A percentile compares a stretch with the other conserved stretches of the same genome.
phyloP scores from a whole-genome alignment of 768 basidiomycete species.

The Lyophyllum atratum region DNA sequence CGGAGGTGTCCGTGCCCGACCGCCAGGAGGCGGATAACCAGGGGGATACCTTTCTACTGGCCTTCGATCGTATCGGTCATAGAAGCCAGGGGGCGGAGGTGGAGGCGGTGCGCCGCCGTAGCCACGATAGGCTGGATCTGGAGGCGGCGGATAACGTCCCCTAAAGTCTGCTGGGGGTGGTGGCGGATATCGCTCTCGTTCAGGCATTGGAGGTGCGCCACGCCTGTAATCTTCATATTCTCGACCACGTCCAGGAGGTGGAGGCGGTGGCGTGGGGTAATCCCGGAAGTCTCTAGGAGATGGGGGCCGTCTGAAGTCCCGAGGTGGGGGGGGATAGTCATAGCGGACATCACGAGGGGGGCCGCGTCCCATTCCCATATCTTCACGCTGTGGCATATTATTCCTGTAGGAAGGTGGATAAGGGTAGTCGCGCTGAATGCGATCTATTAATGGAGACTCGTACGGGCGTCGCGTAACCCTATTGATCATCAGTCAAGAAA shows the following conservation, averaged over 20 bases:
- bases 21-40: conserved; percentile 46
- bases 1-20: conserved; percentile 60
- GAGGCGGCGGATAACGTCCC: conserved; percentile 57
- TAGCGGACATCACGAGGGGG: conserved; percentile 62
- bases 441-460: conserved; percentile 58
- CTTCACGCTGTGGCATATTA: conserved; percentile 55
- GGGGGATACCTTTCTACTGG: conserved; percentile 51
- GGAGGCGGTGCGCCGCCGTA: conserved; percentile 54
- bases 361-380: conserved; percentile 47
- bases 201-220: conserved; percentile 41
- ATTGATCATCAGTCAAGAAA: neutral
- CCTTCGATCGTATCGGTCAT: conserved; percentile 66
- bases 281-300: conserved; percentile 73
- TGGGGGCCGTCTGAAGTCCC: conserved; percentile 63
- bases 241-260: conserved; percentile 51
- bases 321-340: conserved; percentile 57
- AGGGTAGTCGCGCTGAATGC: conserved; percentile 60
- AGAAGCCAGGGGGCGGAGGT: conserved; percentile 46
- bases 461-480: conserved; percentile 44
- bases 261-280: conserved; percentile 49
- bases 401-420: conserved; percentile 33
- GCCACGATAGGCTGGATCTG: conserved; percentile 53
- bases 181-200: conserved; percentile 57
- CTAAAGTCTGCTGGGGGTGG: conserved; percentile 51
- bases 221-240: conserved; percentile 75